phyloP scores from a whole-genome alignment of 805 yeast genomes.

The Sugiyamaella smithiae region DNA sequence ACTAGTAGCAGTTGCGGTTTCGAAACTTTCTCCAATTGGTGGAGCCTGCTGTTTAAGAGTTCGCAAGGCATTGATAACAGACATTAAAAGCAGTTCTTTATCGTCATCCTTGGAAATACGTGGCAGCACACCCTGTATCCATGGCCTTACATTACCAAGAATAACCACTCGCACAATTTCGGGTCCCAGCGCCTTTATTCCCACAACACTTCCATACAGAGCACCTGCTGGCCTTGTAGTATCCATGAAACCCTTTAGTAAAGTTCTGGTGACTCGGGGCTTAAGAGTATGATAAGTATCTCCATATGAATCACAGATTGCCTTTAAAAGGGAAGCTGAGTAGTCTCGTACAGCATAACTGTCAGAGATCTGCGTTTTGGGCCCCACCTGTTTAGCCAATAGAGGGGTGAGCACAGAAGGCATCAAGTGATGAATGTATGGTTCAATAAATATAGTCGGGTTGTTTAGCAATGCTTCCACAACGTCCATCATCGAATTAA shows the following conservation, averaged over 20 bases:
- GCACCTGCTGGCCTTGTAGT: constrained; percentile 82
- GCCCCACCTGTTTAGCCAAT: constrained; percentile 84
- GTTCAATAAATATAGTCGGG: constrained; percentile 83
- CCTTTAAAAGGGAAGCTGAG: constrained; percentile 77
- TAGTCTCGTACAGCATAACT: constrained; percentile 74
- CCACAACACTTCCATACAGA: constrained; percentile 86
- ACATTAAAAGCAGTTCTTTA: constrained; percentile 45
- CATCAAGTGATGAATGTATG: constrained; percentile 93
- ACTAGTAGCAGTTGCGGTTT: constrained; percentile 24
- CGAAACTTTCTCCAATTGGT: constrained; percentile 41
- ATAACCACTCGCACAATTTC: constrained; percentile 84
- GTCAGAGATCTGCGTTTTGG: constrained; percentile 36
- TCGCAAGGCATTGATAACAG: constrained; percentile 54
- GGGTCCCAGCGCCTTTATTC: constrained; percentile 76
- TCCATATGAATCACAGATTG: constrained; percentile 76
- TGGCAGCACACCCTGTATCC: constrained; percentile 47
- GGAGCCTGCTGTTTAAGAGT: constrained; percentile 36
- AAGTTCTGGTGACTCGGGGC: constrained; percentile 90
- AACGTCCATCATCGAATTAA: constrained; percentile 85
- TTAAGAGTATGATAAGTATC: constrained; percentile 83
- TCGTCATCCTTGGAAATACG: constrained; percentile 39
- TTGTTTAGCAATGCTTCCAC: constrained; percentile 81
- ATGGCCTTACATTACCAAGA: constrained; percentile 77
- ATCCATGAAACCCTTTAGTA: constrained; percentile 86
- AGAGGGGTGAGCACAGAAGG: constrained; percentile 92